phyloP scores from a whole-genome alignment of 2,329 filamentous ascomycete species.

The Microdochium paspali region DNA sequence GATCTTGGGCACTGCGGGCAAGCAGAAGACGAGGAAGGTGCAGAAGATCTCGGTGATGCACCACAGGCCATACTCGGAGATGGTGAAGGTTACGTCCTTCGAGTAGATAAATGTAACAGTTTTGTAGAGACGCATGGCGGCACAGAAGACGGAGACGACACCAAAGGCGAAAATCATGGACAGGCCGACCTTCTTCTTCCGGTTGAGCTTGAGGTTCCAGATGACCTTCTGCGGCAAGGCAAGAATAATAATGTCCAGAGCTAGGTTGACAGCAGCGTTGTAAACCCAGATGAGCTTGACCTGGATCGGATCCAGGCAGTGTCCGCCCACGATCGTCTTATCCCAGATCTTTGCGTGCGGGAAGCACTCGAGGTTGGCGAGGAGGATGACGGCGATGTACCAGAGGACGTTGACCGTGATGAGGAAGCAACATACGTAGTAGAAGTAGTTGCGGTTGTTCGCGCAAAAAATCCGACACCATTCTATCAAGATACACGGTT shows the following conservation, averaged over 20 bases:
- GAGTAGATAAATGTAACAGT: constrained; percentile 20
- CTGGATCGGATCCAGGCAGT: constrained; percentile 9
- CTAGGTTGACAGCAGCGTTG: constrained; percentile 10
- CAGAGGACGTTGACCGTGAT: constrained; percentile 7
- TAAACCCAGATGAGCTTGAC: constrained; percentile 3
- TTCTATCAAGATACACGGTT: constrained; percentile 10
- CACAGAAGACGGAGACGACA: constrained; percentile 11
- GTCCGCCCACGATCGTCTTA: constrained; percentile 5
- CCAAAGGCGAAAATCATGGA: constrained; percentile 12
- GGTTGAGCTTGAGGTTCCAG: constrained; percentile 35
- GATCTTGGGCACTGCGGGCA: constrained; percentile 28
- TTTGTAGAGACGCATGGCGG: constrained; percentile 24
- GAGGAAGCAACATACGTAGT: constrained; percentile 5
- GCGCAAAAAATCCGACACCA: constrained; percentile 9
- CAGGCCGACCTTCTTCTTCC: constrained; percentile 16
- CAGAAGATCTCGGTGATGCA: constrained; percentile 33
- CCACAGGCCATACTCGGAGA: constrained; percentile 32
- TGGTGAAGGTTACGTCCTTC: constrained; percentile 22
- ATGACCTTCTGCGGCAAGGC: constrained; percentile 34
- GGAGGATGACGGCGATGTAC: constrained; percentile 4
- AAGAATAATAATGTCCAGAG: constrained; percentile 33
- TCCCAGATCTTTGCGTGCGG: constrained; percentile 8
- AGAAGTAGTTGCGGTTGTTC: constrained; percentile 7
- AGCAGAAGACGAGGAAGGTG: constrained; percentile 30
- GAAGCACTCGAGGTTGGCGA: constrained; percentile 4